These are phyloP conservation scores for Colletotrichum echinochloae DNA, from an alignment of 2,329 filamentous ascomycete genomes.

Conservation along the genomic window DNA sequence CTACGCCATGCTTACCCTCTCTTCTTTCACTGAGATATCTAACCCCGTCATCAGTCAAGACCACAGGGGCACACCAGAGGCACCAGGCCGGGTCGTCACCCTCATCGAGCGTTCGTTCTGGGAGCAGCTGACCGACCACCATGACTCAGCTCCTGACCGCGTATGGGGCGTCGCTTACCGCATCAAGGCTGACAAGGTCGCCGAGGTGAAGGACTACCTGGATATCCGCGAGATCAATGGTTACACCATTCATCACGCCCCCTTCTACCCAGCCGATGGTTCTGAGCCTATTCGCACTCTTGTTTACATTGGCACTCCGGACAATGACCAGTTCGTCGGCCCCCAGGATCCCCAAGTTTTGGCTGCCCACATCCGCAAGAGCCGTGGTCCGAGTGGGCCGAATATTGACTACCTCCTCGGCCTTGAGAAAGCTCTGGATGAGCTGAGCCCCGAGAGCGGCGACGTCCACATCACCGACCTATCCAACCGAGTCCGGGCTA, in stretches of 20 bases:
- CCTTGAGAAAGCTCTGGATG: conserved; percentile 79
- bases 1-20: not conserved
- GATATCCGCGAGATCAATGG: conserved; percentile 98
- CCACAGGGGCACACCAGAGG: conserved; percentile 89
- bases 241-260: conserved; percentile 92
- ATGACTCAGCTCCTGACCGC: conserved; percentile 69
- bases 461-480: conserved; percentile 90
- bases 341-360: conserved; percentile 82
- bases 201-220: conserved; percentile 88
- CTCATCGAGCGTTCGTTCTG: conserved; percentile 88
- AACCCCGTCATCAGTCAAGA: conserved; percentile 75
- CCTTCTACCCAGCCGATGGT: conserved; percentile 75
- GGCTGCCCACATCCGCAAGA: conserved; percentile 82
- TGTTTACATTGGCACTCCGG: conserved; percentile 94
- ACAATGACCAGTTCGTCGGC: conserved; percentile 92
- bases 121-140: conserved; percentile 78
- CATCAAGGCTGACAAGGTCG: conserved; percentile 77
- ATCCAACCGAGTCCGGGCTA: conserved; percentile 74
- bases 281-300: conserved; percentile 65
- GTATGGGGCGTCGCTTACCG: conserved; percentile 97
- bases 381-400: conserved; percentile 84
- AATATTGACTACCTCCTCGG: conserved; percentile 91
- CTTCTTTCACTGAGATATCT: not conserved
- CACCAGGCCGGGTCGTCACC: conserved; percentile 92
- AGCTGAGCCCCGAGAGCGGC: conserved; percentile 79